A percentile compares a stretch with the other conserved stretches of the same genome.
Conservation (phyloP, 495 filamentous ascomycete species). For the Penicillium soppii region DNA sequence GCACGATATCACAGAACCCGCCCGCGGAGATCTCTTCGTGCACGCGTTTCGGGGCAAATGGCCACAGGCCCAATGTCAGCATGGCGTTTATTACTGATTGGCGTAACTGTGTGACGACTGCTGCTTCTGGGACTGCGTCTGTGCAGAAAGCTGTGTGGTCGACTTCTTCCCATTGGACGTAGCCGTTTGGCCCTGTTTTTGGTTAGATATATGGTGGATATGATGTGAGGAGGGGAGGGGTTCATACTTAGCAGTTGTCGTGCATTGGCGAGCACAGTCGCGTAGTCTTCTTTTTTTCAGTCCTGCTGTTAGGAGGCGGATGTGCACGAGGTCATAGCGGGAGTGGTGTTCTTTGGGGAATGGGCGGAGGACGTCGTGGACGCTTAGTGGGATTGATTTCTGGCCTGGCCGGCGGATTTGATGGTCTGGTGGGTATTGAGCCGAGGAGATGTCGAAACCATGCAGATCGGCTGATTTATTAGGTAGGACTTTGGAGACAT, state of each 20-base stretch:
- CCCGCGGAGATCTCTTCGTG: constrained; percentile 5
- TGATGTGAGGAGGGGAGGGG: not conserved
- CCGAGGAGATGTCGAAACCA: constrained; percentile 38
- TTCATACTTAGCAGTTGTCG: constrained; percentile 32
- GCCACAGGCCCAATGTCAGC: constrained; percentile 13
- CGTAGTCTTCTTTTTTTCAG: constrained; percentile 23
- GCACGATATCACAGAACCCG: constrained; percentile 9
- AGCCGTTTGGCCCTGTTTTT: constrained; percentile 30
- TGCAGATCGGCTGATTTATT: constrained; percentile 20
- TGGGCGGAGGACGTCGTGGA: constrained; percentile 31
- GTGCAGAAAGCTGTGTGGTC: constrained; percentile 22
- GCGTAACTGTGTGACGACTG: constrained; percentile 10
- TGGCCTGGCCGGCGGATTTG: constrained; percentile 1
- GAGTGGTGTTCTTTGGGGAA: constrained; percentile 27
- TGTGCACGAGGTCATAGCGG: constrained; percentile 37
- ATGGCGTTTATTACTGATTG: constrained; percentile 10
- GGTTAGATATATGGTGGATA: not conserved
- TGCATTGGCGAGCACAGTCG: constrained; percentile 20
- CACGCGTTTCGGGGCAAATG: constrained; percentile 13
- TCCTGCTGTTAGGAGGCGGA: constrained; percentile 29
- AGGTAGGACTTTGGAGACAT: constrained; percentile 14
- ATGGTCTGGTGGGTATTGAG: constrained; percentile 23
- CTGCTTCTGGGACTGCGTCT: constrained; percentile 5
- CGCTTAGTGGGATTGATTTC: constrained; percentile 12
- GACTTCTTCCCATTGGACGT: constrained; percentile 39